Base-by-base conservation (phyloP, 805 yeast genomes). In the Candida nemodendra region DNA sequence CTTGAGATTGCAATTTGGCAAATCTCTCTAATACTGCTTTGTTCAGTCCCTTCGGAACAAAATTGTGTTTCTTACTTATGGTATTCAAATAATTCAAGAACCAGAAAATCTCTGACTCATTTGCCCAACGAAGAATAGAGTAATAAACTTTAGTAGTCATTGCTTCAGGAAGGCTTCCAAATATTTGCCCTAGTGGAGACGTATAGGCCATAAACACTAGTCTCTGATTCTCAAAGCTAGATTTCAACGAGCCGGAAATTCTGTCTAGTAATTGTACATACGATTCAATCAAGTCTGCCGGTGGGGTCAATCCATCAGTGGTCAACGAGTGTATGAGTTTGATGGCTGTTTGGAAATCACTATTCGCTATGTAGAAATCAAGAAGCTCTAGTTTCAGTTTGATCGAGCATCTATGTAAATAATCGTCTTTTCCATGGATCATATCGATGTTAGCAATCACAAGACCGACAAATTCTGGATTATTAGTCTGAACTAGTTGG, bases 131-230 rank as follows among this genome's bases (percentile, higher is more conserved):
- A 3, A 46, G 9, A 9, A 57, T 38, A 14, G 34, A 19, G 7
- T 12, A 21, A 7, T 48, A 18, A 1, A 41, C 34, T 8, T 27
- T 25, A 5, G 29, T 21, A 9, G 44, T 42, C 5, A 52, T 21
- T 25, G 46, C 35, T 8, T 37, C 43, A 5, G 38, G 21, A 15
- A 38, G 36, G n/a, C 27, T 17, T 25, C 32, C 32, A 5, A 56
- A 32, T 1, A 47, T 27, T 4, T 9, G 6, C 3, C 47, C 47
- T 19, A 51, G 26, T n/a, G 52, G 47, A 6, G 34, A 18, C 1
- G 56, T 34, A 22, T 52, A 48, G 8, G 52, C 50, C 37, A 50
- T 57, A 38, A 57, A 59, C 7, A 59, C 34, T 27, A 52, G 24
- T 30, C 36, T 47, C 24, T 49, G 47, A 22, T 51, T 48, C 5